Conservation (phyloP, 257 asterid species). For the Gentiana dahurica region DNA sequence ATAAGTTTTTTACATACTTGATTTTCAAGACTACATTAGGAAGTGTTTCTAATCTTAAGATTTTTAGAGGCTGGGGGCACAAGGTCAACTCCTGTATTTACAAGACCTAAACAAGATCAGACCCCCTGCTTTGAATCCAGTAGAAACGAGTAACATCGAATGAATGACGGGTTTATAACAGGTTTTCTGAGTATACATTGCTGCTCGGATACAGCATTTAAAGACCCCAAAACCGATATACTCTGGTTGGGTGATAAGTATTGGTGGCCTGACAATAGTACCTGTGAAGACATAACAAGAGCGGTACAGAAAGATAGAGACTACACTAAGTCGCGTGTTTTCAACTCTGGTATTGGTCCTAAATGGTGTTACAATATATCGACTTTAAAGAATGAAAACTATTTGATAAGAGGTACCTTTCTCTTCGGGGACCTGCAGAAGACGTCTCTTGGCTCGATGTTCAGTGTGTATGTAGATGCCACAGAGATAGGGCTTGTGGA, state of each 20-base stretch:
- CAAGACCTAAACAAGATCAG: no score
- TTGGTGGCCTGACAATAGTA: slow-evolving; percentile 31
- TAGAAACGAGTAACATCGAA: no score
- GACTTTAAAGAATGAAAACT: slow-evolving; percentile 27
- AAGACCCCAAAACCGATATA: slow-evolving; percentile 21
- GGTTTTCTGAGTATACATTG: slow-evolving; percentile 43
- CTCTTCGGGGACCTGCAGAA: slow-evolving; percentile 26
- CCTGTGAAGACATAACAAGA: slow-evolving; percentile 27
- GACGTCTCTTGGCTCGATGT: slow-evolving; percentile 15
- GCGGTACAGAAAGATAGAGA: slow-evolving; percentile 15
- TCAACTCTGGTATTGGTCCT: slow-evolving; percentile 20
- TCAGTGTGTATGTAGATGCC: slow-evolving; percentile 30
- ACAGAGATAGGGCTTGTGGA: slow-evolving; percentile 32
- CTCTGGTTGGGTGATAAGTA: slow-evolving; percentile 27
- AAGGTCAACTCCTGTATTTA: no score
- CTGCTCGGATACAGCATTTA: slow-evolving; percentile 22
- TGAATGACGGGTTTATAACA: slow-evolving; percentile 12
- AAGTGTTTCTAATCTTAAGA: neutral
- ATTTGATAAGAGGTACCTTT: slow-evolving; percentile 43
- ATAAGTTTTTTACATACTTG: neutral
- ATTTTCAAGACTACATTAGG: neutral
- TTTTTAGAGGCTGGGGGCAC: no score
- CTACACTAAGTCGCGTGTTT: slow-evolving; percentile 25
- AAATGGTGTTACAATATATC: slow-evolving; percentile 49
- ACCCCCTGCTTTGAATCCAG: no score